Conservation (phyloP, 2,329 filamentous ascomycete genomes). For the Arachnomyces sp. region DNA sequence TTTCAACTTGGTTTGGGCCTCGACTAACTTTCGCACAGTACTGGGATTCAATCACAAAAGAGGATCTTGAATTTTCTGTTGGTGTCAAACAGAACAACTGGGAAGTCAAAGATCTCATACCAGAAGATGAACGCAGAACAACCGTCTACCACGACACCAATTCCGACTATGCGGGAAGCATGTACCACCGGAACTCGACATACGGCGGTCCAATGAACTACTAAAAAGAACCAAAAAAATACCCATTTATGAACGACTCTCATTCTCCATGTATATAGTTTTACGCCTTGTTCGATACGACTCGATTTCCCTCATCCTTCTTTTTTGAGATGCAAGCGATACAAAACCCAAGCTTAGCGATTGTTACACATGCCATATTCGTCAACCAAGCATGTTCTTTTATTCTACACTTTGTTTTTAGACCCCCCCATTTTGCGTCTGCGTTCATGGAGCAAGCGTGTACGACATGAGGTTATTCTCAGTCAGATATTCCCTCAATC, state of each 20-base stretch:
- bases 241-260: background rate
- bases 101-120: constrained; percentile 89
- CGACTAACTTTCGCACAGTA: constrained; percentile 53
- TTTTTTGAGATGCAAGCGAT: too few species aligned
- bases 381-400: too few species aligned
- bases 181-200: constrained; percentile 31
- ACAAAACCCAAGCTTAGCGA: too few species aligned
- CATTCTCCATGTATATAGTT: background rate
- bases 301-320: too few species aligned
- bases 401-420: too few species aligned
- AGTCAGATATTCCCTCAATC: too few species aligned
- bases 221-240: constrained; percentile 13
- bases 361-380: too few species aligned
- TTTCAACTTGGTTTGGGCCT: constrained; percentile 4
- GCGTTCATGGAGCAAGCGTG: too few species aligned
- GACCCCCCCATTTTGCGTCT: too few species aligned
- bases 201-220: constrained; percentile 30
- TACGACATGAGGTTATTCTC: too few species aligned
- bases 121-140: constrained; percentile 68
- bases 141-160: constrained; percentile 61
- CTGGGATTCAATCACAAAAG: constrained; percentile 98
- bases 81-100: constrained; percentile 93
- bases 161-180: constrained; percentile 39
- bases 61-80: constrained; percentile 97
- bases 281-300: too few species aligned